Evolutionary conservation across 306 rosid genomes (phyloP), one percentile per base, ranked within the genome.

Genomic region (Luffa acutangula): DNA sequence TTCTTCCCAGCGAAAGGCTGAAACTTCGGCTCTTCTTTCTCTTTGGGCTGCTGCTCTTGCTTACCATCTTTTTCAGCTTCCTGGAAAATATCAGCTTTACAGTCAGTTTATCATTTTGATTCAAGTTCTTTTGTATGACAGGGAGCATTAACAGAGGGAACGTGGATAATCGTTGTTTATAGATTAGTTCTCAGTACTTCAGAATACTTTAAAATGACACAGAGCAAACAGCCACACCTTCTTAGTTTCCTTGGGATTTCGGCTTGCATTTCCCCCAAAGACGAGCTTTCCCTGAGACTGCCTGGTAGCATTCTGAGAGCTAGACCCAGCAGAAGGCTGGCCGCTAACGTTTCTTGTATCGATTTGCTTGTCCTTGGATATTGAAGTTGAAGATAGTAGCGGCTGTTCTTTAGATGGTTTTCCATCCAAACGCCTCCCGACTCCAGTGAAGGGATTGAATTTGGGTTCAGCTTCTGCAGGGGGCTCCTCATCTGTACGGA

Each of bases 371-470:
- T 88, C 97, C 79, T 71, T 90, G 80, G 96, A 84, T 34, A 79
- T 84, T 11, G 91, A 87, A 18, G 87, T 85, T 71, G 89, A 83
- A 81, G 79, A 78, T 39, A 89, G 87, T 60, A 87, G 65, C 42
- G 90, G 90, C 80, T 90, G 73, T 80, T 83, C 74, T n/a, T 52
- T 89, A 82, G 86, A 86, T 57, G 97, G 89, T 79, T 89, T 94
- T 81, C 98, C 98, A 51, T 94, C 98, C 90, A 94, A 92, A 79
- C 98, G 97, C 83, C 97, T 91, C 42, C 90, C 98, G 8, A 87
- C 20, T 77, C 98, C 98, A 66, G 91, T 76, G 84, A 94, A 94
- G 67, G 98, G 93, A 82, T 88, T 92, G 86, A 94, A 94, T 83
- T 91, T 92, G 48, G 97, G 97, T 81, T 91, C 39, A 18, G 64